Conservation (phyloP, 169 alveolate genomes). For the Cryptosporidium viatorum region DNA sequence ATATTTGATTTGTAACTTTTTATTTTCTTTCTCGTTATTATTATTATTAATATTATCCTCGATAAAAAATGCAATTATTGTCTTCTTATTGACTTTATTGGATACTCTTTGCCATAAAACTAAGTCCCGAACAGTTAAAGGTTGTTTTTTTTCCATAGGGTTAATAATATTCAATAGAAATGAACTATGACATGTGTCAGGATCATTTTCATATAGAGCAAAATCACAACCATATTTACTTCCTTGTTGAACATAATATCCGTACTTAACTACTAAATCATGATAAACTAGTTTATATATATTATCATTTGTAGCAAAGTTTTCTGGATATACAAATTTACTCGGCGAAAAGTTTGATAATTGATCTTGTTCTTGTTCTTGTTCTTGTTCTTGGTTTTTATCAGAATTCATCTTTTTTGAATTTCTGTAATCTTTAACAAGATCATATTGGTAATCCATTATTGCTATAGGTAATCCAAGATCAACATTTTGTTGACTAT, state of each 20-base stretch:
- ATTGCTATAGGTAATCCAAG: constrained; percentile 65
- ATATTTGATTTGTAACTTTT: neutral
- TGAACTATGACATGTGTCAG: constrained; percentile 35
- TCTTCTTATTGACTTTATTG: constrained; percentile 33
- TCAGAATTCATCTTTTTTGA: neutral
- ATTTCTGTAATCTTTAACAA: constrained; percentile 15
- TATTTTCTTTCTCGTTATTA: neutral
- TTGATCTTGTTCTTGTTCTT: neutral
- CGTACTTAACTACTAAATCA: constrained; percentile 16
- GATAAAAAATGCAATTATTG: neutral
- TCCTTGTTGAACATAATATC: constrained; percentile 54
- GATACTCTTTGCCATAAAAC: constrained; percentile 58
- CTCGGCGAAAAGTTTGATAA: neutral
- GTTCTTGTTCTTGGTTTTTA: neutral
- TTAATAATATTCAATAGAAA: constrained; percentile 8
- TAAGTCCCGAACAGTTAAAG: constrained; percentile 8
- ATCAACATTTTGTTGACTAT: constrained; percentile 44
- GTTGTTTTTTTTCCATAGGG: neutral
- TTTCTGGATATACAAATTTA: constrained; percentile 4
- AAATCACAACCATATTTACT: constrained; percentile 65
- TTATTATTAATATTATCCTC: too few species aligned
- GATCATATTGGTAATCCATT: constrained; percentile 38
- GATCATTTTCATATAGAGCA: constrained; percentile 42
- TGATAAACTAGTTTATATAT: neutral
- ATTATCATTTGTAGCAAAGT: neutral